These are phyloP conservation scores for Microdochium paspali DNA, from an alignment of 2,329 filamentous ascomycete species.

Conservation along the genomic window DNA sequence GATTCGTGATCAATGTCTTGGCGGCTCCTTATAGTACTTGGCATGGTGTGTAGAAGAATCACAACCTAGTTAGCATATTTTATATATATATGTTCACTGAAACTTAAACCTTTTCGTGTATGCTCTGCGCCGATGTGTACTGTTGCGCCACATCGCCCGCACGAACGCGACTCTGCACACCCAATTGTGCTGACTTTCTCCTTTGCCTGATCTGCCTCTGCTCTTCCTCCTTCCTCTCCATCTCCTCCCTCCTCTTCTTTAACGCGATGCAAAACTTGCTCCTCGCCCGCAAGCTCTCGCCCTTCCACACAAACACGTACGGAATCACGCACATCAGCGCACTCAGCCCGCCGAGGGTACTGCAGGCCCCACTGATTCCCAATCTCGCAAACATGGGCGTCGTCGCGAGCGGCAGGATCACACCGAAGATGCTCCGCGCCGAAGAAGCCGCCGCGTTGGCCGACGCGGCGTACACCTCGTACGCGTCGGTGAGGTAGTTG, in stretches of 20 bases:
- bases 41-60: no score
- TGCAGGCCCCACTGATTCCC: conserved; percentile 39
- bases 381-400: conserved; percentile 37
- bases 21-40: no score
- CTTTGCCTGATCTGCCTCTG: conserved; percentile 8
- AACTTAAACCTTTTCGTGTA: background rate
- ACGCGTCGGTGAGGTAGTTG: conserved; percentile 60
- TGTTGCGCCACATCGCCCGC: no score
- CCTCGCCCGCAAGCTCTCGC: conserved; percentile 41
- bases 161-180: background rate
- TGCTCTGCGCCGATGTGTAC: no score
- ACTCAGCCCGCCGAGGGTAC: conserved; percentile 40
- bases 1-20: no score
- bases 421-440: conserved; percentile 38
- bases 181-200: background rate
- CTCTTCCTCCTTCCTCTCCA: conserved; percentile 28
- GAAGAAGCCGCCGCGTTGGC: conserved; percentile 42
- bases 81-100: background rate
- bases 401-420: conserved; percentile 47
- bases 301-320: conserved; percentile 45
- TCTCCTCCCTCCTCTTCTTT: conserved; percentile 37
- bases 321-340: conserved; percentile 40
- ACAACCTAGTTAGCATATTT: no score
- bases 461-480: conserved; percentile 52
- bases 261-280: conserved; percentile 55